phyloP scores from a whole-genome alignment of 1,284 basidiomycete species.

The Mycosarcoma mackinlayi region DNA sequence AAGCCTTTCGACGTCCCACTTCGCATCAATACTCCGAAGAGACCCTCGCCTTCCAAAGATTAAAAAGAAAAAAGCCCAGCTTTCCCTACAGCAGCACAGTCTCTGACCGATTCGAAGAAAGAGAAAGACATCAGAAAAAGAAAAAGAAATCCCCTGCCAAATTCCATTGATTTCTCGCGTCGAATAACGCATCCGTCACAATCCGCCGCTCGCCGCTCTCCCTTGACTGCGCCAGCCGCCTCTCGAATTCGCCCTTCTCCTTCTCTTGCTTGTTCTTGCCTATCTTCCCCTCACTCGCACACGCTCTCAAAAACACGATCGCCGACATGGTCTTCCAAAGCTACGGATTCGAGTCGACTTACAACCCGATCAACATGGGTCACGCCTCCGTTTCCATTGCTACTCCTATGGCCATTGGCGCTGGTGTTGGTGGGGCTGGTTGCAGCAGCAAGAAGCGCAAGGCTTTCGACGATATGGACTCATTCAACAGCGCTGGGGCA shows the following conservation, averaged over 20 bases:
- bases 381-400: slow-evolving; percentile 11
- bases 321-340: slow-evolving; percentile 35
- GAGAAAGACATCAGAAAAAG: slow-evolving; percentile 3
- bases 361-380: slow-evolving; percentile 34
- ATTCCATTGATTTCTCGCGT: slow-evolving; percentile 15
- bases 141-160: slow-evolving; percentile 8
- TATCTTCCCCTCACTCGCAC: neutral
- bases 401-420: slow-evolving; percentile 2
- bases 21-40: neutral
- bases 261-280: neutral
- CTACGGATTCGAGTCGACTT: slow-evolving; percentile 27
- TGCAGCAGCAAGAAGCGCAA: slow-evolving; percentile 38
- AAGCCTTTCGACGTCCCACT: neutral
- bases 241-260: neutral
- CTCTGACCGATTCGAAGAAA: neutral
- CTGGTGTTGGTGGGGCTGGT: neutral
- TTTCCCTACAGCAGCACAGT: neutral
- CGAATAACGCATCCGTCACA: slow-evolving; percentile 29
- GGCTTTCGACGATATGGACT: slow-evolving; percentile 32
- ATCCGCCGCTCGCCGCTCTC: neutral
- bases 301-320: neutral
- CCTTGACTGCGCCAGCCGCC: neutral
- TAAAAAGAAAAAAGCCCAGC: slow-evolving; percentile 1
- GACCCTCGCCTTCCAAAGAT: neutral
- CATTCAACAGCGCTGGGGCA: slow-evolving; percentile 2